Conservation (phyloP, 495 filamentous ascomycete genomes). For the Penicillium coffeae region DNA sequence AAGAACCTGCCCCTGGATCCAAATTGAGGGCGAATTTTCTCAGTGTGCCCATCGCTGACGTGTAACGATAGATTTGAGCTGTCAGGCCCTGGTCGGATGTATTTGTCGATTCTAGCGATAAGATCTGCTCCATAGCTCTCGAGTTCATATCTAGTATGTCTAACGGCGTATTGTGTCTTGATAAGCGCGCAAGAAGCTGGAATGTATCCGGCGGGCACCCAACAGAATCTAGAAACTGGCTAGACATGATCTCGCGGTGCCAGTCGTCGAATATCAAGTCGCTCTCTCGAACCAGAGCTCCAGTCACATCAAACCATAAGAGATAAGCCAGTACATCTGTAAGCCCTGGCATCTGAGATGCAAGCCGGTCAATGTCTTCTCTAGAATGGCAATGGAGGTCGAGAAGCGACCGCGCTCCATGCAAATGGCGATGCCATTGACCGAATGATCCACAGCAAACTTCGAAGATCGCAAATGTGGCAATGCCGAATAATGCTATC, state of each 20-base stretch:
- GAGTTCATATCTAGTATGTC: conserved; percentile 14
- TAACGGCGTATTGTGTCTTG: conserved; percentile 9
- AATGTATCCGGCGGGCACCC: conserved; percentile 31
- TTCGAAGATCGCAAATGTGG: conserved; percentile 34
- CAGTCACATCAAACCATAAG: conserved; percentile 32
- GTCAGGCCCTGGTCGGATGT: conserved; percentile 16
- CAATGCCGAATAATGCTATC: conserved; percentile 31
- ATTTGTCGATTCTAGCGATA: conserved; percentile 7
- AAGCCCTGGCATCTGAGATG: conserved; percentile 19
- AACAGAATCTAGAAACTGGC: conserved; percentile 26
- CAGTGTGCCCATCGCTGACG: conserved; percentile 19
- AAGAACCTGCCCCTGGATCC: conserved; percentile 5
- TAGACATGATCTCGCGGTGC: conserved; percentile 25
- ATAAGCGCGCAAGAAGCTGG: conserved; percentile 23
- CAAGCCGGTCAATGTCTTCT: conserved; percentile 20
- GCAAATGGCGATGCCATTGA: conserved; percentile 31
- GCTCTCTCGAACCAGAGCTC: conserved; percentile 19
- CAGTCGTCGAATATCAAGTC: conserved; percentile 31
- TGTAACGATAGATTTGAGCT: conserved; percentile 23
- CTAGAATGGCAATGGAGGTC: conserved; percentile 30
- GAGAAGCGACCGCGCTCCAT: conserved; percentile 31
- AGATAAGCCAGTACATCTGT: conserved; percentile 28
- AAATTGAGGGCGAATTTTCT: too few species aligned
- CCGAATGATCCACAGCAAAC: conserved; percentile 32
- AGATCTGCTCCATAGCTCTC: conserved; percentile 21